Evolutionary conservation across 129 eudicot genomes (phyloP).

Genomic region (Ambrosia trifida): DNA sequence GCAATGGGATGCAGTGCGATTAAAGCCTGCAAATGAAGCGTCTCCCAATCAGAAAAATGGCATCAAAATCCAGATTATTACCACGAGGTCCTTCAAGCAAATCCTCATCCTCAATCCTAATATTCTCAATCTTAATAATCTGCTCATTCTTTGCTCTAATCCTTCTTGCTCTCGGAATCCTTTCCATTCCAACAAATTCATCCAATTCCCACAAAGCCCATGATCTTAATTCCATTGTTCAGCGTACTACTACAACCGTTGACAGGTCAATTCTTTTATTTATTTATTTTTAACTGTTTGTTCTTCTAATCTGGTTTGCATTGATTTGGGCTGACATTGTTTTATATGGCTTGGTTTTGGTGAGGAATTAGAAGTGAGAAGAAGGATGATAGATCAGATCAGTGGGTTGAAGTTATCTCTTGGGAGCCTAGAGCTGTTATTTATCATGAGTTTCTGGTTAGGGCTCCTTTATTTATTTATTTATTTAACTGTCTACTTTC

Average conservation of each 20-base stretch:
- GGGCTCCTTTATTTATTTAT: not conserved
- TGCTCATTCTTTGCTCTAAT: constrained; percentile 54
- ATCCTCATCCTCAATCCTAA: constrained; percentile 51
- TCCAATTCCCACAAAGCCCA: constrained; percentile 45
- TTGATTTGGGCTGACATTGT: constrained; percentile 16
- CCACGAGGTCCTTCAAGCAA: constrained; percentile 44
- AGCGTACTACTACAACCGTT: constrained; percentile 33
- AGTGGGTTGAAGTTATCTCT: constrained; percentile 90
- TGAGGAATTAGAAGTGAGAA: constrained; percentile 34
- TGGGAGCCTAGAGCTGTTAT: constrained; percentile 93
- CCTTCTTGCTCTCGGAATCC: constrained; percentile 61
- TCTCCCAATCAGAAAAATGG: constrained; percentile 65
- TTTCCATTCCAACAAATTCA: constrained; percentile 50
- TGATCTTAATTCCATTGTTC: constrained; percentile 72
- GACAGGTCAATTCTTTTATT: constrained; percentile 44
- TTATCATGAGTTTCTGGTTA: constrained; percentile 78
- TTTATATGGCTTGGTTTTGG: not conserved
- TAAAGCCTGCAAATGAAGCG: no score
- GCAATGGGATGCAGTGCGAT: no score
- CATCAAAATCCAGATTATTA: constrained; percentile 53
- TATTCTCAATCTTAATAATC: constrained; percentile 44
- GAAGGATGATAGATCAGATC: constrained; percentile 58
- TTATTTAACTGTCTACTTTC: no score
- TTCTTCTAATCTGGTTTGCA: constrained; percentile 17
- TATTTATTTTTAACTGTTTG: not conserved